Percentiles rank a stretch among this genome's conserved stretches.
Evolutionary conservation across 768 basidiomycete species (phyloP).

Genomic region (Rhizopogon roseolus): DNA sequence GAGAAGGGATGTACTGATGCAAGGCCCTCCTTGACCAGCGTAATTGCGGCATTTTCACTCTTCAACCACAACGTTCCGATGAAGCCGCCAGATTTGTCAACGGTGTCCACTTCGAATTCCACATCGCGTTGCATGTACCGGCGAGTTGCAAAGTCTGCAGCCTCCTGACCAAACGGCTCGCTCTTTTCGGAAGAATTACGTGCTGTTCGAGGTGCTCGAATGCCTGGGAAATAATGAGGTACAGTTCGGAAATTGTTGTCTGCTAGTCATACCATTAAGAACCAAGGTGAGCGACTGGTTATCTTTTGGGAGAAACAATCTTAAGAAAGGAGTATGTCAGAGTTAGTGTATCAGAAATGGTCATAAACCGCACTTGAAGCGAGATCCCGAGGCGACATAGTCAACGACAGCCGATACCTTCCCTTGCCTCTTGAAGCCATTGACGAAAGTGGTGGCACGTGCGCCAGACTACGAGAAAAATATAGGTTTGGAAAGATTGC

Average conservation of each 20-base stretch:
- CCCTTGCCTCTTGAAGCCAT: slow-evolving; percentile 87
- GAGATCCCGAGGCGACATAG: slow-evolving; percentile 89
- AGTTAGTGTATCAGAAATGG: background rate
- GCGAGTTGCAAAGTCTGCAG: slow-evolving; percentile 71
- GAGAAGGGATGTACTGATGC: slow-evolving; percentile 88
- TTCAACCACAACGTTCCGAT: slow-evolving; percentile 86
- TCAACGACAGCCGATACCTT: slow-evolving; percentile 84
- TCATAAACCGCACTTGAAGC: slow-evolving; percentile 71
- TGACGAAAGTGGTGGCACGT: slow-evolving; percentile 84
- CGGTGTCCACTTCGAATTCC: slow-evolving; percentile 85
- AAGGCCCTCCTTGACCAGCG: slow-evolving; percentile 82
- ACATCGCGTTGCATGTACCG: slow-evolving; percentile 93
- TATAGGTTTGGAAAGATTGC: background rate
- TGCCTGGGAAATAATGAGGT: slow-evolving; percentile 45
- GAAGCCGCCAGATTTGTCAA: slow-evolving; percentile 95
- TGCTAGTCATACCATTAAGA: slow-evolving; percentile 57
- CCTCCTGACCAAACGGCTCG: slow-evolving; percentile 85
- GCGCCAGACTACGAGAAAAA: slow-evolving; percentile 43
- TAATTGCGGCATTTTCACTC: slow-evolving; percentile 79
- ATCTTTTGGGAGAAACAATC: slow-evolving; percentile 83
- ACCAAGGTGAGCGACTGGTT: slow-evolving; percentile 93
- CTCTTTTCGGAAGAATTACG: slow-evolving; percentile 77
- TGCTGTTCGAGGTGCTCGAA: slow-evolving; percentile 85
- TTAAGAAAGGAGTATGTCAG: slow-evolving; percentile 22
- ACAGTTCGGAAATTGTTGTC: background rate